phyloP scores from a whole-genome alignment of 306 rosid genomes.

The Comarum palustre region DNA sequence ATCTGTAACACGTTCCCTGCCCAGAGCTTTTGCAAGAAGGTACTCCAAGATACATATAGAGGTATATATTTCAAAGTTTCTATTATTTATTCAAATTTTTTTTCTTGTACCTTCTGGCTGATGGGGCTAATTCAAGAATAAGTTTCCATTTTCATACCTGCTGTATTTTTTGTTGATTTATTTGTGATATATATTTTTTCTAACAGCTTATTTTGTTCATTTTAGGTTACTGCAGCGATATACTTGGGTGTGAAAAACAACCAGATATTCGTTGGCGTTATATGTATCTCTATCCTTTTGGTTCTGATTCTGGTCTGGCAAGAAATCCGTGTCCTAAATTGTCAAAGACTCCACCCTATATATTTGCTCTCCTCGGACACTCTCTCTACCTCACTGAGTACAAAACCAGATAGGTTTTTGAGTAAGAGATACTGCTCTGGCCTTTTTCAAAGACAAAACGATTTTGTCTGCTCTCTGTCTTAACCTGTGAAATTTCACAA shows the following conservation, averaged over 20 bases:
- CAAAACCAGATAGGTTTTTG: background rate
- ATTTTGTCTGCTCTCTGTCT: conserved; percentile 16
- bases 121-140: background rate
- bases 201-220: background rate
- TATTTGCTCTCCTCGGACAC: conserved; percentile 10
- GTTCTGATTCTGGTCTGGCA: conserved; percentile 23
- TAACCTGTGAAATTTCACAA: background rate
- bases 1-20: conserved; percentile 26
- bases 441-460: background rate
- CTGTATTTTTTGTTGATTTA: background rate
- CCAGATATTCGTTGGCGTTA: conserved; percentile 53
- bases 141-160: background rate
- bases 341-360: conserved; percentile 20
- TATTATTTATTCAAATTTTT: background rate
- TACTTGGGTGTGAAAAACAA: conserved; percentile 25
- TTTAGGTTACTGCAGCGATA: conserved; percentile 19
- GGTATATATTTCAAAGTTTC: background rate
- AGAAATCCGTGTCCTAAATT: conserved; percentile 31
- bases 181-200: background rate
- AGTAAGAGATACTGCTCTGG: background rate
- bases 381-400: conserved; percentile 17
- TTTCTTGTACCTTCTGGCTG: background rate
- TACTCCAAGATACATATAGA: background rate
- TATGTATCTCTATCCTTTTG: conserved; percentile 9
- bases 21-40: background rate